Evolutionary conservation across 257 asterid species (phyloP), one percentile per base, ranked within the genome.

Genomic region (Vinca minor): DNA sequence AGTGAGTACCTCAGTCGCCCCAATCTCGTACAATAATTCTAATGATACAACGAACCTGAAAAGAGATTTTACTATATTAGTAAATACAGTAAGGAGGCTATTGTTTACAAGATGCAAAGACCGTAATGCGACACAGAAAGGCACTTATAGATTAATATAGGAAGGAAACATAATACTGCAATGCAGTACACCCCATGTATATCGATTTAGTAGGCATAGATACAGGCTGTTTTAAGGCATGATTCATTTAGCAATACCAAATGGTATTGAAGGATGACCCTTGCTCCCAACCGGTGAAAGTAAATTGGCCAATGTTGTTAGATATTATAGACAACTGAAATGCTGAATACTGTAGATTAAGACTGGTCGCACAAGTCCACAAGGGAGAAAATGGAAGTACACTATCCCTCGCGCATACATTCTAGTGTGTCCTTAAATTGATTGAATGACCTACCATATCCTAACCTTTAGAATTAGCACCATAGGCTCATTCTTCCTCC

Each of bases 11-110:
- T 89, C 98, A 31, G 86, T 68, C 50, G 94, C 96, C 98, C n/a
- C 98, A 92, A 77, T 92, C 98, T 82, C 98, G 83, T 71, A 92
- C 94, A 71, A 89, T 89, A 69, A 89, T 89, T 80, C 98, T 83
- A 71, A 92, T 84, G 71, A 92, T 85, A 83, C 98, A 87, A 39
- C 98, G 86, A 64, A 92, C 97, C 98, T 92, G 85, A 23, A 35
- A 73, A 69, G 71, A 4, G 11, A 23, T 8, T 38, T 29, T n/a
- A 49, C 28, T 9, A 45, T 29, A 35, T 54, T 29, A 31, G 18
- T 28, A 52, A 54, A 29, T 54, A 31, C 15, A 54, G 6, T 10
- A 35, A 67, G 47, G 25, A 21, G 12, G 5, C 17, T 18, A 46
- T 34, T 58, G 20, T 13, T 66, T 25, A 3, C 15, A 59, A 15